Evolutionary conservation across 345 rosid species (phyloP).

Genomic region (Odontarrhena argentea): DNA sequence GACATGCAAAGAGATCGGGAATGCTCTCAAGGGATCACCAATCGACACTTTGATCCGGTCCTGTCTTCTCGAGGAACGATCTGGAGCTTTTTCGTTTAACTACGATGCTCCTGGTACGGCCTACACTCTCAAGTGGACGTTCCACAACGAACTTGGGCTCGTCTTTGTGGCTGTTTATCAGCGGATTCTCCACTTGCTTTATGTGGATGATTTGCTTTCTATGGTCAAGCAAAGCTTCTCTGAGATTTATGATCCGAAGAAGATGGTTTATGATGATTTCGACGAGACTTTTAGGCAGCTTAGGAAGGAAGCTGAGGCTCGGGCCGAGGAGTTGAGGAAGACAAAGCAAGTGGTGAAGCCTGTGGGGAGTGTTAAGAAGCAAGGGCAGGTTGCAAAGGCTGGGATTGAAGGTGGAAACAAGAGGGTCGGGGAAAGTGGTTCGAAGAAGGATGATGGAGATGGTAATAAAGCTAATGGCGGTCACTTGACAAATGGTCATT

Average conservation of each 20-base stretch:
- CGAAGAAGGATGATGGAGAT: constrained; percentile 62
- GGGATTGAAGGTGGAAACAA: constrained; percentile 66
- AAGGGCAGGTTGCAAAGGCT: constrained; percentile 58
- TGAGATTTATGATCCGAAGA: constrained; percentile 76
- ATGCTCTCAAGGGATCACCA: constrained; percentile 89
- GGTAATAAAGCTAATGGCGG: constrained; percentile 47
- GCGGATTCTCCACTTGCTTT: constrained; percentile 82
- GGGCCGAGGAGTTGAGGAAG: constrained; percentile 84
- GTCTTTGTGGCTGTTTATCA: constrained; percentile 98
- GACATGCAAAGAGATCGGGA: constrained; percentile 96
- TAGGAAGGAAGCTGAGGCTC: constrained; percentile 87
- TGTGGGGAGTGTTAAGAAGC: constrained; percentile 55
- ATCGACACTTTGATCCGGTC: constrained; percentile 89
- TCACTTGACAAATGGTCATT: constrained; percentile 66
- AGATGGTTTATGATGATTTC: constrained; percentile 62
- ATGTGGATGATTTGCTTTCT: constrained; percentile 87
- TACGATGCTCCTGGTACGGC: constrained; percentile 82
- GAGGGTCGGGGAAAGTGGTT: constrained; percentile 44
- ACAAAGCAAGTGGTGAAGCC: constrained; percentile 63
- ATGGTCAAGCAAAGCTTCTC: constrained; percentile 76
- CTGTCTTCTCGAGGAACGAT: constrained; percentile 95
- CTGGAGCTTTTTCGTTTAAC: constrained; percentile 73
- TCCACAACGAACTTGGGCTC: constrained; percentile 92
- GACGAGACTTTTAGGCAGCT: constrained; percentile 91
- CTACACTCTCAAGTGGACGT: constrained; percentile 95